phyloP scores from a whole-genome alignment of 2,329 filamentous ascomycete species.

The Cadophora sp. region DNA sequence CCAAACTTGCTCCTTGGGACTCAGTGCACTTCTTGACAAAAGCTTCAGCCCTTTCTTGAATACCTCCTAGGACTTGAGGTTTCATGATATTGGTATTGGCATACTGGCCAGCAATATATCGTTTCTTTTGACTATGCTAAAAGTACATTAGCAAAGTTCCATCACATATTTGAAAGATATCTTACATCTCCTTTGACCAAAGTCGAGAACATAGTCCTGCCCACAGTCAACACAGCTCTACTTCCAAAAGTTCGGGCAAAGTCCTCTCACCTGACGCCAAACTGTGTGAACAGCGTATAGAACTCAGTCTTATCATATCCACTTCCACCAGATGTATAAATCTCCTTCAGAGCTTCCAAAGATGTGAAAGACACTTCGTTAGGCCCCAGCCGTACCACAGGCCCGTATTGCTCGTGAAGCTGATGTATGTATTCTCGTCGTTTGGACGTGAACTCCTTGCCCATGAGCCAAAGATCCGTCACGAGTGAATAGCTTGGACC shows the following conservation, averaged over 20 bases:
- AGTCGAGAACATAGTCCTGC: constrained; percentile 50
- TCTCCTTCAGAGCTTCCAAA: constrained; percentile 63
- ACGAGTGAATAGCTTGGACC: constrained; percentile 37
- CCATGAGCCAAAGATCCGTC: constrained; percentile 36
- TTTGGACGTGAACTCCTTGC: constrained; percentile 58
- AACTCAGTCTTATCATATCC: constrained; percentile 72
- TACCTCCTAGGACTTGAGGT: constrained; percentile 59
- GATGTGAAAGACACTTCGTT: constrained; percentile 67
- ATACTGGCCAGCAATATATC: constrained; percentile 70
- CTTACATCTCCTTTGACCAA: constrained; percentile 41
- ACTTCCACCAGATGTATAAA: constrained; percentile 66
- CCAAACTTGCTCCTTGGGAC: constrained; percentile 55
- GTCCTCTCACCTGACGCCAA: constrained; percentile 56
- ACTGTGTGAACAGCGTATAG: constrained; percentile 66
- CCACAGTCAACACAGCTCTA: background rate
- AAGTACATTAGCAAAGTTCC: background rate
- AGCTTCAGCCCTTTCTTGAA: constrained; percentile 60
- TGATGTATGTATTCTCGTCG: constrained; percentile 62
- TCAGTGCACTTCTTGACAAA: constrained; percentile 61
- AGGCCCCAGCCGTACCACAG: constrained; percentile 63
- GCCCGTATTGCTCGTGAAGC: constrained; percentile 62
- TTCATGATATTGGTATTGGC: constrained; percentile 72
- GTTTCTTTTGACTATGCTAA: constrained; percentile 68
- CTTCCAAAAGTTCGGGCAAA: constrained; percentile 13
- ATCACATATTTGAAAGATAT: background rate